Evolutionary conservation across 352 stramenopile genomes (phyloP), one percentile per base, ranked within the genome.

Genomic region (Hyaloperonospora arabidopsidis): DNA sequence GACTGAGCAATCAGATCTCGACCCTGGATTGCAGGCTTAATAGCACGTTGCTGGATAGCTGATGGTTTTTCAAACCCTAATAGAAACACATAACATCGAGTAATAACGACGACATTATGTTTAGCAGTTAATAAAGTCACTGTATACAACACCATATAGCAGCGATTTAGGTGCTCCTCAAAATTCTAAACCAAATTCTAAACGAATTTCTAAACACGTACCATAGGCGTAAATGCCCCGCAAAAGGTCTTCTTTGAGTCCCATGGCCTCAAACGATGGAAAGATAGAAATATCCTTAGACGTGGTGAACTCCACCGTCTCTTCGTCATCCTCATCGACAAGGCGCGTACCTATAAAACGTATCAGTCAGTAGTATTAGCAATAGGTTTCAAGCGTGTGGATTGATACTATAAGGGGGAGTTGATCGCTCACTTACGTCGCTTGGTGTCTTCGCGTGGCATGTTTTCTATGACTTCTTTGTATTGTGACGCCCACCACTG

Each of bases 211-310:
- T 3, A 29, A 8, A 3, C 25, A 29, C 25, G 25, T 29, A 96
- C 97, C 97, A 78, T 99, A 99, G 12, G 95, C 95, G 79, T 99
- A 99, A 68, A 99, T 99, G 54, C 97, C 97, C 60, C 96, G 86
- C 29, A 99, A 89, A 39, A 99, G 79, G 68, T 98, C 95, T 71
- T 98, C 95, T 41, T 94, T 91, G 47, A 99, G 74, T 29, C 97
- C 90, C 95, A 99, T 99, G 63, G 76, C 93, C 72, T 99, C 97
- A 70, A 99, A 99, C 25, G 25, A 29, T 15, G 79, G 61, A 52
- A 72, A 89, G 40, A 93, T 68, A 18, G 93, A 76, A 49, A 96
- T 81, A 59, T 95, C 84, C 46, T 87, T 88, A n/a, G 86, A 92
- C 38, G 89, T 92, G 38, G 88, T 95, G 57, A 96, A 95, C 70